These are phyloP conservation scores for Porcisia deanei DNA, from an alignment of 208 protist species.

Conservation along the genomic window DNA sequence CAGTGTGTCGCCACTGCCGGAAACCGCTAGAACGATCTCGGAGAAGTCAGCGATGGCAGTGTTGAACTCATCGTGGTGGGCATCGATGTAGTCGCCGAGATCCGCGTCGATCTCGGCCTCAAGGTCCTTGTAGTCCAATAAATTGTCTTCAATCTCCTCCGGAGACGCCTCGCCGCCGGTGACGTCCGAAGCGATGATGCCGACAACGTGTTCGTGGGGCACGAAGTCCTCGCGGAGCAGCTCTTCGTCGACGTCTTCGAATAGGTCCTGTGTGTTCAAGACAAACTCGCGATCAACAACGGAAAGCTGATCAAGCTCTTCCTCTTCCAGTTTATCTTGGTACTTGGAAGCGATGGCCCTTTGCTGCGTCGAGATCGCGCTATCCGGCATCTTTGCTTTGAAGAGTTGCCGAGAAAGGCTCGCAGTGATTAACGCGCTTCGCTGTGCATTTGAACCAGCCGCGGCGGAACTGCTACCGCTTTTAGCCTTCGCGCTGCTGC, in stretches of 20 bases:
- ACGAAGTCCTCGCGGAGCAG: constrained; percentile 66
- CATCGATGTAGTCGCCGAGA: constrained; percentile 74
- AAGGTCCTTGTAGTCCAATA: constrained; percentile 64
- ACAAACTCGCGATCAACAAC: constrained; percentile 64
- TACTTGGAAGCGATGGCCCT: neutral
- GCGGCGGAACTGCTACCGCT: neutral
- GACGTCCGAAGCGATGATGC: constrained; percentile 60
- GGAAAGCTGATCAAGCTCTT: constrained; percentile 39
- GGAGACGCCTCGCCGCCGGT: constrained; percentile 57
- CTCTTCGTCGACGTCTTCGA: constrained; percentile 70
- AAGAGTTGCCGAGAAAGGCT: constrained; percentile 52
- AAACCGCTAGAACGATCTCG: constrained; percentile 83
- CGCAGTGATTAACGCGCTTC: constrained; percentile 19
- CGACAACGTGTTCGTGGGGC: constrained; percentile 79
- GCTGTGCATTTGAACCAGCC: constrained; percentile 11
- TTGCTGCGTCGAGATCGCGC: neutral
- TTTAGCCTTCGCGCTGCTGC: neutral
- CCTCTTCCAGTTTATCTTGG: constrained; percentile 48
- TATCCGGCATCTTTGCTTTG: constrained; percentile 28
- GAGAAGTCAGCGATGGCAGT: constrained; percentile 76
- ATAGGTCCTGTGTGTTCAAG: constrained; percentile 57
- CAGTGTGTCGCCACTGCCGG: constrained; percentile 78
- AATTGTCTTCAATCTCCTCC: constrained; percentile 67
- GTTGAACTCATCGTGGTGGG: constrained; percentile 85
- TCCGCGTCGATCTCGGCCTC: constrained; percentile 63